Conservation (phyloP, 495 filamentous ascomycete genomes). For the Margaritispora aquatica region DNA sequence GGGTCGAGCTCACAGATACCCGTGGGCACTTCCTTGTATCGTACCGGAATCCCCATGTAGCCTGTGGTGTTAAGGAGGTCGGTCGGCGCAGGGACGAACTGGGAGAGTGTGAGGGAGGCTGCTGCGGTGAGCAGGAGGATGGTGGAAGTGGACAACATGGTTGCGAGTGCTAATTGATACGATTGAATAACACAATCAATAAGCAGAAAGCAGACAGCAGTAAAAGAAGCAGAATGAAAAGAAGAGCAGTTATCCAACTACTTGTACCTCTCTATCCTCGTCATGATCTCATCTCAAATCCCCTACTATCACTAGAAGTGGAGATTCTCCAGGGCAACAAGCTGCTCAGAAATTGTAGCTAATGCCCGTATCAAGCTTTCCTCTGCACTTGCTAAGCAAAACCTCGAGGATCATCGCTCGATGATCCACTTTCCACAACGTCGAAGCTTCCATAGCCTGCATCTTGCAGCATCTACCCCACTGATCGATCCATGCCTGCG, state of each 20-base stretch:
- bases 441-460: not conserved
- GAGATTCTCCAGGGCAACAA: not conserved
- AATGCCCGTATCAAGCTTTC: too few relatives aligned
- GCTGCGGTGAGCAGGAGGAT: not conserved
- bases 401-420: too few relatives aligned
- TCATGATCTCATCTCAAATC: too few relatives aligned
- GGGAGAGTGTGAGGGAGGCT: slow-evolving; percentile 27
- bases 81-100: slow-evolving; percentile 55
- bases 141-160: not conserved
- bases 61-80: slow-evolving; percentile 45
- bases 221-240: not conserved
- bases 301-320: not conserved
- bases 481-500: too few relatives aligned
- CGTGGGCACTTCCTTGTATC: slow-evolving; percentile 56
- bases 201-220: not conserved
- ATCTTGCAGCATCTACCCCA: not conserved
- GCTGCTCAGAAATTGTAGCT: too few relatives aligned
- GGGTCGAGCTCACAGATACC: slow-evolving; percentile 63
- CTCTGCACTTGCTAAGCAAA: too few relatives aligned
- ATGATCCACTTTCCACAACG: not conserved
- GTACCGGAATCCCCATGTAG: slow-evolving; percentile 43
- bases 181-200: not conserved
- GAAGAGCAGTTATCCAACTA: not conserved
- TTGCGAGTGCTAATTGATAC: not conserved
- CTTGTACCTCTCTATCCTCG: too few relatives aligned